Evolutionary conservation across 306 rosid genomes (phyloP).

Genomic region (Dalbergia oliveri): DNA sequence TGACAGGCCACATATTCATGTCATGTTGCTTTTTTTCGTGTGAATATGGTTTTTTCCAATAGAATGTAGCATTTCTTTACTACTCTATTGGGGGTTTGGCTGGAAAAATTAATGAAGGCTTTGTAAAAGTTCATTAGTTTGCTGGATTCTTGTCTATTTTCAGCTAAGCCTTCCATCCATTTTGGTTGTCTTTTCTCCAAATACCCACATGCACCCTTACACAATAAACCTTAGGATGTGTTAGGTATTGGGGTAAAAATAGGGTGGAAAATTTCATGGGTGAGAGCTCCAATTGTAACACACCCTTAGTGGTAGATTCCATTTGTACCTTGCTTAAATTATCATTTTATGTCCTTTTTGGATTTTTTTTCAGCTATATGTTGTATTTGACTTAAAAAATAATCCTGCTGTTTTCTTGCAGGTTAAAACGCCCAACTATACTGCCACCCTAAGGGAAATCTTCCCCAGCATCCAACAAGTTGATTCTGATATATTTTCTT

Average conservation of each 20-base stretch:
- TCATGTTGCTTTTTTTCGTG: conserved; percentile 13
- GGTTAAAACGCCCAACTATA: conserved; percentile 77
- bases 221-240: too few relatives aligned
- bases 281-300: background rate
- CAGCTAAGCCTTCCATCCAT: background rate
- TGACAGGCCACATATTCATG: background rate
- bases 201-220: background rate
- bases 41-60: conserved; percentile 30
- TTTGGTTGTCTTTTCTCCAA: background rate
- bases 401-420: conserved; percentile 55
- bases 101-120: conserved; percentile 24
- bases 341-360: background rate
- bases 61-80: conserved; percentile 24
- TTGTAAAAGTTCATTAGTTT: conserved; percentile 6
- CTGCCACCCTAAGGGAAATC: conserved; percentile 54
- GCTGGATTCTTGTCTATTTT: conserved; percentile 6
- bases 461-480: conserved; percentile 83
- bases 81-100: background rate
- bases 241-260: too few relatives aligned
- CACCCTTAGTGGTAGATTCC: conserved; percentile 14
- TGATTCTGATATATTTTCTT: conserved; percentile 73
- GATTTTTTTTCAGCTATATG: conserved; percentile 20
- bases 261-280: too few relatives aligned
- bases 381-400: conserved; percentile 40
- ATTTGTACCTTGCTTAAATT: conserved; percentile 15